Conservation (phyloP, 768 basidiomycete genomes). For the Boletellus emodensis region DNA sequence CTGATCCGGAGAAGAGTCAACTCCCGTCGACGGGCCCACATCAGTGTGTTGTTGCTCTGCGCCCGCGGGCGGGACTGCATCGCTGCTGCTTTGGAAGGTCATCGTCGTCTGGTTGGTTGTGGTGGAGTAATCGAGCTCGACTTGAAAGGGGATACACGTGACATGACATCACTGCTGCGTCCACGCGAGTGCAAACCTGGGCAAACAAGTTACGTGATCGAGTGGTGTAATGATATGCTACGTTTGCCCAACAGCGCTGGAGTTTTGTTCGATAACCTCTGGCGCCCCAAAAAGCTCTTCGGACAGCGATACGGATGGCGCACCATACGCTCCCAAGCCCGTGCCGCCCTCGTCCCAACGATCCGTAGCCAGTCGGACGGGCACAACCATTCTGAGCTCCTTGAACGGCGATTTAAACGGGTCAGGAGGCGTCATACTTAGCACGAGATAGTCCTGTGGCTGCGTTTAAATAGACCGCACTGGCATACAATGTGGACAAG, state of each 20-base stretch:
- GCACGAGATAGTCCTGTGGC: conserved; percentile 62
- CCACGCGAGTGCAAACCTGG: too few relatives aligned
- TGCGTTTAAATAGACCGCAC: not conserved
- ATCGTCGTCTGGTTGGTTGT: conserved; percentile 3
- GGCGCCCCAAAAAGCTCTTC: conserved; percentile 21
- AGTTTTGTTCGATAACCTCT: conserved; percentile 4
- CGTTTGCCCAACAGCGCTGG: too few relatives aligned
- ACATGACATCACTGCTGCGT: conserved; percentile 20
- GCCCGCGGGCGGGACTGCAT: conserved; percentile 1
- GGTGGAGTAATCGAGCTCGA: not conserved
- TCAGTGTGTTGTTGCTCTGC: conserved; percentile 13
- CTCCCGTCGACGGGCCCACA: conserved; percentile 23
- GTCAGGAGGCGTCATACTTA: conserved; percentile 59
- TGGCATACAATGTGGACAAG: not conserved
- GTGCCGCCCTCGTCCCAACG: conserved; percentile 42
- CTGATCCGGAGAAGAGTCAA: conserved; percentile 33
- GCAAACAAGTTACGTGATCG: not conserved
- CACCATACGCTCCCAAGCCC: conserved; percentile 8
- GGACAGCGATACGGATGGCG: conserved; percentile 19
- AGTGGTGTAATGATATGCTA: not conserved
- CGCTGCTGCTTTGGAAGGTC: not conserved
- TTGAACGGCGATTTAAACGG: conserved; percentile 49
- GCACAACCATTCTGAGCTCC: conserved; percentile 60
- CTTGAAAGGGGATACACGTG: conserved; percentile 14
- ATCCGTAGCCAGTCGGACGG: conserved; percentile 63